Percentiles rank a stretch among this genome's conserved stretches.
These are phyloP conservation scores for Rubia occidens DNA, from an alignment of 305 asterid species.

Conservation along the genomic window DNA sequence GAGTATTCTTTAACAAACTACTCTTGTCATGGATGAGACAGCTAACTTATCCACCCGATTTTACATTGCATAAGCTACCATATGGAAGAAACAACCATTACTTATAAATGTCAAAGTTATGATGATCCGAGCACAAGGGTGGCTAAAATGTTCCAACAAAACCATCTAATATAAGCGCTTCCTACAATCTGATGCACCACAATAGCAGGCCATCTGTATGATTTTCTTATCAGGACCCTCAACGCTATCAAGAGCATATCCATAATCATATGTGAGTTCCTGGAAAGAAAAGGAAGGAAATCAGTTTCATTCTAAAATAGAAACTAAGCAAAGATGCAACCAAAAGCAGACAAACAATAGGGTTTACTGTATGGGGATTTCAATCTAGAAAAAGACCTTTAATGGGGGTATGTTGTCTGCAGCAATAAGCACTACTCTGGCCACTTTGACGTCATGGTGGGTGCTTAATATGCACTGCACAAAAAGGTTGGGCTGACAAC, in stretches of 20 bases:
- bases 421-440: constrained; percentile 60
- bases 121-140: neutral
- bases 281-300: constrained; percentile 15
- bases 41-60: too few species aligned
- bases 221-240: constrained; percentile 56
- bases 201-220: constrained; percentile 43
- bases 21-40: too few species aligned
- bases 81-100: neutral
- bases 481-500: constrained; percentile 82
- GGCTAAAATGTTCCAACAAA: too few species aligned
- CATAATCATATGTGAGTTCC: constrained; percentile 82
- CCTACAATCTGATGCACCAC: constrained; percentile 67
- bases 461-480: constrained; percentile 69
- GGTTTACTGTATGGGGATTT: neutral
- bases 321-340: neutral
- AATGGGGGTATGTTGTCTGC: constrained; percentile 86
- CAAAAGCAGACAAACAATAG: constrained; percentile 21
- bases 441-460: constrained; percentile 65
- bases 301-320: neutral
- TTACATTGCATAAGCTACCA: too few species aligned
- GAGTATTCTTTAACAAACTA: too few species aligned
- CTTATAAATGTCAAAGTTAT: neutral
- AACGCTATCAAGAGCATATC: constrained; percentile 68
- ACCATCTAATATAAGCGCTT: constrained; percentile 45
- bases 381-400: constrained; percentile 21